Evolutionary conservation across 1,139 yeast genomes (phyloP).

Genomic region (Scheffersomyces cryptocercus): DNA sequence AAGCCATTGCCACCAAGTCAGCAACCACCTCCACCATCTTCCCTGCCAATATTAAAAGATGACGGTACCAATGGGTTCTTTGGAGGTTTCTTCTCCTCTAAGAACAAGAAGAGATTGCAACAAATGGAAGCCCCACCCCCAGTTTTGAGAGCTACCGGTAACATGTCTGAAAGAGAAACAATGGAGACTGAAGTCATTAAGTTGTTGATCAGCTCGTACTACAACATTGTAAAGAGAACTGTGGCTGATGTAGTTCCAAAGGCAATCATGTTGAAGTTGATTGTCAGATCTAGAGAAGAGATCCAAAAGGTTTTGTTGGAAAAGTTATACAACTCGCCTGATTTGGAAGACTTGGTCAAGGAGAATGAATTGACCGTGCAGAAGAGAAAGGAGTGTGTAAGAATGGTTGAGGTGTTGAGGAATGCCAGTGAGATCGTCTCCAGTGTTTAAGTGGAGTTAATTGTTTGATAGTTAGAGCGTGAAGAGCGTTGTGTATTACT

Average conservation of each 20-base stretch:
- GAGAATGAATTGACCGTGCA: conserved; percentile 93
- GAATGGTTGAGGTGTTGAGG: conserved; percentile 88
- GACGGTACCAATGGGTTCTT: conserved; percentile 72
- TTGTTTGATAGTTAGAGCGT: too few species aligned
- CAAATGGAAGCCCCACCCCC: conserved; percentile 98
- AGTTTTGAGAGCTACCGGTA: conserved; percentile 90
- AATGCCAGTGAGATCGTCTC: conserved; percentile 93
- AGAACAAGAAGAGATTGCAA: conserved; percentile 91
- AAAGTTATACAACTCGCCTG: conserved; percentile 77
- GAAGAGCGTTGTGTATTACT: too few species aligned
- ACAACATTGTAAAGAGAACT: conserved; percentile 88
- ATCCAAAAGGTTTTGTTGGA: conserved; percentile 89
- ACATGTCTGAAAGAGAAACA: conserved; percentile 92
- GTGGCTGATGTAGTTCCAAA: conserved; percentile 93
- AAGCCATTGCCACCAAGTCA: conserved; percentile 61
- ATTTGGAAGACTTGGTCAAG: conserved; percentile 75
- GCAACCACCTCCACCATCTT: conserved; percentile 31
- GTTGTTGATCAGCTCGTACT: conserved; percentile 85
- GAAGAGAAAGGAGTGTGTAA: conserved; percentile 90
- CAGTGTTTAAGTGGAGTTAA: conserved; percentile 50
- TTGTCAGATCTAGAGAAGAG: conserved; percentile 78
- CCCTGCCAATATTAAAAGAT: conserved; percentile 28
- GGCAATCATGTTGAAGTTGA: conserved; percentile 90
- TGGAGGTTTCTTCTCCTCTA: conserved; percentile 91
- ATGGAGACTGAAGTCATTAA: conserved; percentile 97